Evolutionary conservation across 1,284 basidiomycete genomes (phyloP).

Genomic region (Marasmius tenuissimus): DNA sequence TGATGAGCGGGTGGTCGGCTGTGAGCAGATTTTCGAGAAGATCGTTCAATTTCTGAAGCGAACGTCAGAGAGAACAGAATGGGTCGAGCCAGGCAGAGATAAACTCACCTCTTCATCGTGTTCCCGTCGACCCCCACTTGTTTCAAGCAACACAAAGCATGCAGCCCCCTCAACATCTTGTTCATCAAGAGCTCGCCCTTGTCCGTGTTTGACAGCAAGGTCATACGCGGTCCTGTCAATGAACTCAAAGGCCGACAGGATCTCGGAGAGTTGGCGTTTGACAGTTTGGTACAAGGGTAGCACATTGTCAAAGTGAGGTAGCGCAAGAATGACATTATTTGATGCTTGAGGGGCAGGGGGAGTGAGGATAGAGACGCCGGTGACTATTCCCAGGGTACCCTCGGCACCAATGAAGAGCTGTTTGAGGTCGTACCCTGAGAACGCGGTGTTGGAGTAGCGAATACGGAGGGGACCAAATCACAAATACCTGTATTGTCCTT

Average conservation of each 20-base stretch:
- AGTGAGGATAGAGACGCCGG: slow-evolving; percentile 94
- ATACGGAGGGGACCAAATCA: slow-evolving; percentile 1
- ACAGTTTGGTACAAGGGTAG: slow-evolving; percentile 69
- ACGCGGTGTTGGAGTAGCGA: slow-evolving; percentile 4
- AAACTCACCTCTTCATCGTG: slow-evolving; percentile 88
- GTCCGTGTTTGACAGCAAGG: slow-evolving; percentile 77
- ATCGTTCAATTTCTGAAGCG: slow-evolving; percentile 78
- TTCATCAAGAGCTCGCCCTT: slow-evolving; percentile 65
- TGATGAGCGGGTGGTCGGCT: slow-evolving; percentile 74
- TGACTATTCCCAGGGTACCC: slow-evolving; percentile 94
- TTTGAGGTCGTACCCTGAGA: slow-evolving; percentile 93
- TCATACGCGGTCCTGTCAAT: slow-evolving; percentile 90
- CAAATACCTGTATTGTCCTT: slow-evolving; percentile 94
- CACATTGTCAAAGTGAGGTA: slow-evolving; percentile 74
- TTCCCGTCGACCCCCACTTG: slow-evolving; percentile 90
- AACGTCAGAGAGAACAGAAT: background rate
- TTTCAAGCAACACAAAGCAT: slow-evolving; percentile 94
- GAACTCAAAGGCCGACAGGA: slow-evolving; percentile 97
- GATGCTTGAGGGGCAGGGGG: slow-evolving; percentile 84
- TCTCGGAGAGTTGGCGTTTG: slow-evolving; percentile 86
- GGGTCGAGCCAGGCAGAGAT: background rate
- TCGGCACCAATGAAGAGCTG: slow-evolving; percentile 98
- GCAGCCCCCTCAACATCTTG: slow-evolving; percentile 74
- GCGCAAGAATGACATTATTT: slow-evolving; percentile 77
- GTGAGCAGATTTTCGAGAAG: slow-evolving; percentile 84